Percentiles rank a stretch among this genome's conserved stretches.
Evolutionary conservation across 371 early-diverging fungal species (phyloP).

Genomic region (Quaeritorhiza haematococci): DNA sequence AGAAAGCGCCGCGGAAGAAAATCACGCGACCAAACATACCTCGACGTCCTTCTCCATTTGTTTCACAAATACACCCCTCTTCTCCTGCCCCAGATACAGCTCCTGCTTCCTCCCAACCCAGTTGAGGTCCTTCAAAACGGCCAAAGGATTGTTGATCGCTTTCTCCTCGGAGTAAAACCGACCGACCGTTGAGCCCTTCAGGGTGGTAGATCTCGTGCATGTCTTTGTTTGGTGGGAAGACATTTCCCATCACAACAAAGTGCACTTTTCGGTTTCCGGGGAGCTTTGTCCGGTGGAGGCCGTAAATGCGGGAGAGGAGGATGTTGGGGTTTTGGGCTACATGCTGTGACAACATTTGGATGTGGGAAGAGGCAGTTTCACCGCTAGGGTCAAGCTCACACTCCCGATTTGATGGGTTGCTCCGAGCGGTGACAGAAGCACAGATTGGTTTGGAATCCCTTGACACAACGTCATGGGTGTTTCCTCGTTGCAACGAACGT

Average conservation of each 20-base stretch:
- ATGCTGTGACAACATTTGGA: slow-evolving; percentile 53
- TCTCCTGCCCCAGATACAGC: slow-evolving; percentile 79
- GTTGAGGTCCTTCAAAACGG: slow-evolving; percentile 91
- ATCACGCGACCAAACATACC: slow-evolving; percentile 18
- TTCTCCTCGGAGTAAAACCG: slow-evolving; percentile 63
- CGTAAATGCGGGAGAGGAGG: slow-evolving; percentile 85
- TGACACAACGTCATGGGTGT: not conserved
- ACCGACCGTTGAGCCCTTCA: slow-evolving; percentile 90
- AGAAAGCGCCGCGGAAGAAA: not conserved
- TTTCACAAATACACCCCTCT: slow-evolving; percentile 64
- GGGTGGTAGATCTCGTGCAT: slow-evolving; percentile 91
- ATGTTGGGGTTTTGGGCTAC: slow-evolving; percentile 86
- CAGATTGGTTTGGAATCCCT: not conserved
- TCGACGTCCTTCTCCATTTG: slow-evolving; percentile 81
- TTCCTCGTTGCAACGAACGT: no score
- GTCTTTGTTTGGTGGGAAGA: slow-evolving; percentile 91
- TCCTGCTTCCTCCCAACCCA: slow-evolving; percentile 73
- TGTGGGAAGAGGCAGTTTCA: no score
- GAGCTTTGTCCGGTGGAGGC: slow-evolving; percentile 89
- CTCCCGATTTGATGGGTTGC: not conserved
- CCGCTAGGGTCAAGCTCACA: no score
- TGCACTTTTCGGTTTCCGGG: slow-evolving; percentile 88
- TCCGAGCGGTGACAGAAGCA: not conserved
- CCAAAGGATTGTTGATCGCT: slow-evolving; percentile 62
- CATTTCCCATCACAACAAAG: slow-evolving; percentile 97